These are phyloP conservation scores for Verticillium zaregamsianum DNA, from an alignment of 2,329 filamentous ascomycete genomes.

Conservation along the genomic window DNA sequence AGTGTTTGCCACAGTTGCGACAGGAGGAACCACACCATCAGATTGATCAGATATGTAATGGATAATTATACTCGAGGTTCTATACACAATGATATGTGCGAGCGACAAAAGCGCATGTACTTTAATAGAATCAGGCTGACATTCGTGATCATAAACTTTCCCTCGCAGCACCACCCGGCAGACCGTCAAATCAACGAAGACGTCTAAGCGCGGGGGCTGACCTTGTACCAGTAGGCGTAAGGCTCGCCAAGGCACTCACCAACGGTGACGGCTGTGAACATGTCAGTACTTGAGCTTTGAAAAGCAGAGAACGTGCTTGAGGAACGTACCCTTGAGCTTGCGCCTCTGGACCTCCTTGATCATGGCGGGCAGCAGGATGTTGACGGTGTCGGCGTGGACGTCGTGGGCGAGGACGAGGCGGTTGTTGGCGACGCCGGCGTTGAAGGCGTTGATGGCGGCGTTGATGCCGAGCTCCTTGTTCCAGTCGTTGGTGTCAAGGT, in stretches of 20 bases:
- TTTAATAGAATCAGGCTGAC: neutral
- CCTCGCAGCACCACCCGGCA: neutral
- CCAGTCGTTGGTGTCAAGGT: slow-evolving; percentile 58
- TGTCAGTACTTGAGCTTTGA: slow-evolving; percentile 33
- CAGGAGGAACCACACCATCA: neutral
- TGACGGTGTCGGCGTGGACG: slow-evolving; percentile 35
- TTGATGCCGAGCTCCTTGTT: slow-evolving; percentile 34
- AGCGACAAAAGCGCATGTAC: neutral
- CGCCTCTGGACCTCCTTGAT: slow-evolving; percentile 31
- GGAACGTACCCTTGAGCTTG: slow-evolving; percentile 32
- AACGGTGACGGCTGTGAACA: slow-evolving; percentile 41
- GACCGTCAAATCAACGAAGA: neutral
- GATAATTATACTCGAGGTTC: neutral
- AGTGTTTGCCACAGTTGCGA: neutral
- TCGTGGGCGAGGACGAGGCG: slow-evolving; percentile 48
- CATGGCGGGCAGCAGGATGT: slow-evolving; percentile 25
- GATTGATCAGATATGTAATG: neutral
- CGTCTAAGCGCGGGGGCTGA: neutral
- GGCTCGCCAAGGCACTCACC: slow-evolving; percentile 54
- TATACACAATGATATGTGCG: neutral
- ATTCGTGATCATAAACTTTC: neutral
- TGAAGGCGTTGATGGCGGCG: slow-evolving; percentile 37
- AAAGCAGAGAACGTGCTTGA: slow-evolving; percentile 27
- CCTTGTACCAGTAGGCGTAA: slow-evolving; percentile 44
- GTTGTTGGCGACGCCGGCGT: slow-evolving; percentile 14